These are phyloP conservation scores for Serendipita sp. DNA, from an alignment of 768 basidiomycete species.

Conservation along the genomic window DNA sequence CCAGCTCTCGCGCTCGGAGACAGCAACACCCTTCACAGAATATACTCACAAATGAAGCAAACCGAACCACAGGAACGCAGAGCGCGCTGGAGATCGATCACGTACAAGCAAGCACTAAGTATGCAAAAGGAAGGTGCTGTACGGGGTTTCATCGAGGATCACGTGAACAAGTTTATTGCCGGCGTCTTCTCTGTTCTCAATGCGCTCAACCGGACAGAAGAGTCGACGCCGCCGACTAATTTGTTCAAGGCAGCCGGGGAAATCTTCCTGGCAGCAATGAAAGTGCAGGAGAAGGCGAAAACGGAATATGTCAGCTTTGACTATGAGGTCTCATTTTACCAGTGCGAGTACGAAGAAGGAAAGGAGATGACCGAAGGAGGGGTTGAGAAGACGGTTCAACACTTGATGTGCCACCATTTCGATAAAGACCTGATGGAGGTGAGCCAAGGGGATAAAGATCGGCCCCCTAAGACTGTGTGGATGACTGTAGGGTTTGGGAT, in stretches of 20 bases:
- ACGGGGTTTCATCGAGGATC: background rate
- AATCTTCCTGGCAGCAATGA: background rate
- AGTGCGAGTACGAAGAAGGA: background rate
- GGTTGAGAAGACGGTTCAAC: background rate
- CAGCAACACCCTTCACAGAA: background rate
- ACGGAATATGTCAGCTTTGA: slow-evolving; percentile 4
- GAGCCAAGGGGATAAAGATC: background rate
- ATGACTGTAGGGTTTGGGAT: background rate
- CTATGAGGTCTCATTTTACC: background rate
- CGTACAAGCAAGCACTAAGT: background rate
- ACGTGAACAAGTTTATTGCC: background rate
- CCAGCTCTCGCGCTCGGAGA: background rate
- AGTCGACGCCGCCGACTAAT: background rate
- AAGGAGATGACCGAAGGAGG: background rate
- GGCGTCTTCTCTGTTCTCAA: background rate
- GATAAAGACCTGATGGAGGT: background rate
- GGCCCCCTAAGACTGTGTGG: background rate
- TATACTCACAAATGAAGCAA: background rate
- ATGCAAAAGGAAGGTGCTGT: background rate
- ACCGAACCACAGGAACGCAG: background rate
- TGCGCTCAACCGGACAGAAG: background rate
- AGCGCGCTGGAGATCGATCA: background rate
- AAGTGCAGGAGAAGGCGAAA: background rate
- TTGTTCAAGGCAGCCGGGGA: background rate
- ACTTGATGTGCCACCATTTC: background rate